These are phyloP conservation scores for Rhodotorula taiwanensis DNA, from an alignment of 768 basidiomycete genomes.

Conservation along the genomic window DNA sequence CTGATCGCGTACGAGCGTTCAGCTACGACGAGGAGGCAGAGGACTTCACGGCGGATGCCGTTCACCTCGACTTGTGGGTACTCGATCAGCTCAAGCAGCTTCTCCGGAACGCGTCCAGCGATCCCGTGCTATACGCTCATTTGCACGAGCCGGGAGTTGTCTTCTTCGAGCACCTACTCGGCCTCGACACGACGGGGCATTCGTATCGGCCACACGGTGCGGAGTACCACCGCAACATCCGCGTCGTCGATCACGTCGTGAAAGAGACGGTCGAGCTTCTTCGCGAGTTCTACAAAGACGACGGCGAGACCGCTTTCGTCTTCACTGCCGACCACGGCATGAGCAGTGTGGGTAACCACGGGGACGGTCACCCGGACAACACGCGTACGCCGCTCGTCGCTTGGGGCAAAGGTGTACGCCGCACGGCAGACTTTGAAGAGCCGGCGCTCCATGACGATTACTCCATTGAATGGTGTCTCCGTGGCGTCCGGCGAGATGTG, in stretches of 20 bases:
- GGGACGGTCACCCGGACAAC: slow-evolving; percentile 83
- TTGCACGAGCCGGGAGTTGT: slow-evolving; percentile 59
- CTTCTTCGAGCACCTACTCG: slow-evolving; percentile 76
- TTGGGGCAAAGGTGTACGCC: slow-evolving; percentile 67
- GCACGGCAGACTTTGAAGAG: slow-evolving; percentile 16
- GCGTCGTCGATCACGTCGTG: slow-evolving; percentile 68
- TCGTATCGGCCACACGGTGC: slow-evolving; percentile 75
- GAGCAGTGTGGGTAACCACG: slow-evolving; percentile 80
- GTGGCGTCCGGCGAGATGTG: slow-evolving; percentile 61
- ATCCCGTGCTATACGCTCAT: slow-evolving; percentile 51
- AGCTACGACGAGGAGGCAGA: slow-evolving; percentile 68
- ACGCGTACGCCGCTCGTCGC: slow-evolving; percentile 75
- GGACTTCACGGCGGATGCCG: slow-evolving; percentile 82
- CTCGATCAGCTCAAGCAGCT: slow-evolving; percentile 60
- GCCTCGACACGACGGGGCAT: slow-evolving; percentile 79
- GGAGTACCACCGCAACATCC: slow-evolving; percentile 83
- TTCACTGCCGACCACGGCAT: slow-evolving; percentile 89
- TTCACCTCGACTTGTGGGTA: slow-evolving; percentile 70
- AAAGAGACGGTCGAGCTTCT: slow-evolving; percentile 59
- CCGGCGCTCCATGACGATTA: slow-evolving; percentile 55
- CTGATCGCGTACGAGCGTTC: slow-evolving; percentile 66
- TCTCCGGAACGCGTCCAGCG: slow-evolving; percentile 58
- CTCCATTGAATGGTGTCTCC: slow-evolving; percentile 59
- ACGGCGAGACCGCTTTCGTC: slow-evolving; percentile 60
- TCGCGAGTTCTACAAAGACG: slow-evolving; percentile 58